Percentiles rank a stretch among this genome's conserved stretches.
Conservation (phyloP, 2,329 filamentous ascomycete species). For the Colletotrichum noveboracense region DNA sequence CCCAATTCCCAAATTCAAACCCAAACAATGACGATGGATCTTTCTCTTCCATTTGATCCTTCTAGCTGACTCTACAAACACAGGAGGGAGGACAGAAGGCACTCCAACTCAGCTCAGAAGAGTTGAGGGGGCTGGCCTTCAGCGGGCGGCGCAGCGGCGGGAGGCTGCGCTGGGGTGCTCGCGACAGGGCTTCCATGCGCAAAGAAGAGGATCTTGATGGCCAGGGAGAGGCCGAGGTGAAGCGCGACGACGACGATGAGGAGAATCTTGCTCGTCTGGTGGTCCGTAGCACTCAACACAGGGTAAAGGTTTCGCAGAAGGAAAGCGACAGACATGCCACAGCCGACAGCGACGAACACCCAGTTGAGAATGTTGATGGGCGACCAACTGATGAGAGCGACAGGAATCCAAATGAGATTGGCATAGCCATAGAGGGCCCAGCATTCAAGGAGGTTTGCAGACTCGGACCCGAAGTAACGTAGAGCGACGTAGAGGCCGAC, state of each 20-base stretch:
- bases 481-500: conserved; percentile 85
- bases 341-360: conserved; percentile 88
- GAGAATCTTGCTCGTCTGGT: conserved; percentile 87
- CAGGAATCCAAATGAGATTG: conserved; percentile 96
- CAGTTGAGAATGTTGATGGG: conserved; percentile 88
- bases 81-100: neutral
- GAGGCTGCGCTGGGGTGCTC: conserved; percentile 1
- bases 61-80: neutral
- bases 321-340: conserved; percentile 82
- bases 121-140: conserved; percentile 10
- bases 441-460: conserved; percentile 91
- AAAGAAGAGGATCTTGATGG: conserved; percentile 98
- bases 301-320: conserved; percentile 87
- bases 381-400: conserved; percentile 91
- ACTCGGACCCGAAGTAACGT: conserved; percentile 94
- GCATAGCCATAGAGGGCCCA: conserved; percentile 95
- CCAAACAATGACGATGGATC: neutral
- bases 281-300: conserved; percentile 89
- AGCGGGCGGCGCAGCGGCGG: conserved; percentile 11
- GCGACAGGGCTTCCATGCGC: conserved; percentile 70
- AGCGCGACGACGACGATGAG: conserved; percentile 83
- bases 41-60: neutral
- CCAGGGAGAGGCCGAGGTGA: conserved; percentile 88
- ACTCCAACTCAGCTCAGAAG: neutral
- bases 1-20: neutral